Evolutionary conservation across 1,284 basidiomycete genomes (phyloP).

Genomic region (Ceratorhiza oryzae-sativae): DNA sequence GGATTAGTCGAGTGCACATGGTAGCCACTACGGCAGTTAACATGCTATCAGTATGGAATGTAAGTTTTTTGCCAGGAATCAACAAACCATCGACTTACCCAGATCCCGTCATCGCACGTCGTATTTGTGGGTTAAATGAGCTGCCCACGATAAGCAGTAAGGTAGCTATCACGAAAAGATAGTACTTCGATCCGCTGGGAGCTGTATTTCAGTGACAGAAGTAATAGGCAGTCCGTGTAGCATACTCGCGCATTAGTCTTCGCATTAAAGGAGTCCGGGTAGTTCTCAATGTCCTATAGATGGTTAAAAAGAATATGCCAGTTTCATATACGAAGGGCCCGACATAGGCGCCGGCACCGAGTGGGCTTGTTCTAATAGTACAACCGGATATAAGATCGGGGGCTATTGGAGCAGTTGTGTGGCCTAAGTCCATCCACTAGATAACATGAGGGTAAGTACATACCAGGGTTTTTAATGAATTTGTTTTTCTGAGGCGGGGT

Average conservation of each 20-base stretch:
- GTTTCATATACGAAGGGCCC: conserved; percentile 21
- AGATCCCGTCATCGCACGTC: conserved; percentile 3
- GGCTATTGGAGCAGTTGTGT: not conserved
- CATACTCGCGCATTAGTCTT: conserved; percentile 25
- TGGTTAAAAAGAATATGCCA: conserved; percentile 1
- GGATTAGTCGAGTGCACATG: conserved; percentile 16
- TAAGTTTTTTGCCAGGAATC: too few relatives aligned
- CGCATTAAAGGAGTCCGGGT: not conserved
- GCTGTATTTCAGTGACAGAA: not conserved
- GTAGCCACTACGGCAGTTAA: not conserved
- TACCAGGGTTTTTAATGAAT: conserved; percentile 4
- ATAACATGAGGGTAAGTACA: not conserved
- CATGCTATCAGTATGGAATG: too few relatives aligned
- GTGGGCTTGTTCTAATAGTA: not conserved
- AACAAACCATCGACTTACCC: too few relatives aligned
- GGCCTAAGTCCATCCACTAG: not conserved
- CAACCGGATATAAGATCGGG: conserved; percentile 9
- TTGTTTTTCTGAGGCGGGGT: not conserved
- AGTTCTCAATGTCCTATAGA: conserved; percentile 13
- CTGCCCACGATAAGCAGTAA: conserved; percentile 1
- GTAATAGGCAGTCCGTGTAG: not conserved
- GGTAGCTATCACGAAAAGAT: conserved; percentile 3
- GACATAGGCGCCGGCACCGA: not conserved
- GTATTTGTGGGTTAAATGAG: not conserved
- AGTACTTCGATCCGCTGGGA: conserved; percentile 20